Base-by-base conservation (phyloP, 2,329 filamentous ascomycete genomes). In the Laburnicola sp. region DNA sequence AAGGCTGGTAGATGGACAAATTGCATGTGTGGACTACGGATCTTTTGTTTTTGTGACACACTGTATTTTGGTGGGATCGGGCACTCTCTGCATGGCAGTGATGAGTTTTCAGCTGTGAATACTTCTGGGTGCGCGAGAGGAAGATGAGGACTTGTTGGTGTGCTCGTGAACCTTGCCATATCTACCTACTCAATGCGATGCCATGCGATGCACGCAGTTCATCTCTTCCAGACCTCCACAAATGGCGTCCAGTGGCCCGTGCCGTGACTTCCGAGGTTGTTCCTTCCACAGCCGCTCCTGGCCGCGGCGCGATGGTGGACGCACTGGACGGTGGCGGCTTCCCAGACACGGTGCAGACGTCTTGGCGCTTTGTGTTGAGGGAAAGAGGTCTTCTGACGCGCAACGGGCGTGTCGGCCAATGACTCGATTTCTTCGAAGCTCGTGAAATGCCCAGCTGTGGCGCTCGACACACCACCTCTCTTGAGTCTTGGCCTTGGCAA, bases 71-170 rank as follows among this genome's bases (percentile, higher is more conserved):
- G 30, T 9, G 32, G 49, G 31, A 39, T 42, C 27, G 27, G 32
- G 21, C 16, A 25, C 9, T 37, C 26, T 8, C 22, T 44, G 37
- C 38, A 48, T 52, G 39, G 44, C 23, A 39, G 22, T 23, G 32
- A 36, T 41, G 47, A 11, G 21, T 34, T 42, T 51, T 51, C 31
- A 31, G 39, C 39, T 51, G 49, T 51, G 40, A 44, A 47, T 51
- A 50, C 43, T 44, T 45, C 45, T 30, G 6, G 47, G 21, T 50
- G 22, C 40, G 40, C 27, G 30, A 31, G 25, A 34, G 35, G 9
- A 35, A 34, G 6, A 37, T 9, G 27, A 6, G 21, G 16, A 16
- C 6, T 23, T 34, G 21, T 26, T 39, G n/a, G 23, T 34, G 10
- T 43, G 16, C 28, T 43, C 36, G 6, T 10, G 32, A 16, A 11